phyloP scores from a whole-genome alignment of 257 asterid genomes.

The Solanum etuberosum region DNA sequence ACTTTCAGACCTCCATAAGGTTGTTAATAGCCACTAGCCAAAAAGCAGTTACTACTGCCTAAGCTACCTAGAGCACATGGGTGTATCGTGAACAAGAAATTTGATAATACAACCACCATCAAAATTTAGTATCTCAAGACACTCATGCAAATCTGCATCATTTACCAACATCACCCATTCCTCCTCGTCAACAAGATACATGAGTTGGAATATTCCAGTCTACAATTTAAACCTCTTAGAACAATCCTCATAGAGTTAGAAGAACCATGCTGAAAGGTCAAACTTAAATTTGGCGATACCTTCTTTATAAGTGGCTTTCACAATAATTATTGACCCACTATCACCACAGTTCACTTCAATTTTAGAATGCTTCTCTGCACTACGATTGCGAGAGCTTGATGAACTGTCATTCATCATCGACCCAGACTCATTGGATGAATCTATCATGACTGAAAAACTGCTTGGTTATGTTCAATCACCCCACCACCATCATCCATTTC shows the following conservation, averaged over 20 bases:
- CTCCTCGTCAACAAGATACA: conserved; percentile 73
- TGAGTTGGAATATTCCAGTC: conserved; percentile 60
- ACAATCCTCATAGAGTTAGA: conserved; percentile 49
- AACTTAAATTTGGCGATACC: conserved; percentile 60
- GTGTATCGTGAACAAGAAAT: conserved; percentile 46
- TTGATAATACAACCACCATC: conserved; percentile 38
- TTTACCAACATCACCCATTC: conserved; percentile 90
- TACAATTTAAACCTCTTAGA: conserved; percentile 60
- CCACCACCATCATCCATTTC: conserved; percentile 15
- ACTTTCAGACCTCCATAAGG: neutral
- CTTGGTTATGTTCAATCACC: conserved; percentile 33
- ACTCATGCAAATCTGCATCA: conserved; percentile 63
- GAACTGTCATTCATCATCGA: conserved; percentile 43
- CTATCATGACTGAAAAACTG: conserved; percentile 23
- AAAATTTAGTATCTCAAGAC: conserved; percentile 49
- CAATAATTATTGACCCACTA: conserved; percentile 34
- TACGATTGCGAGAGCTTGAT: conserved; percentile 40
- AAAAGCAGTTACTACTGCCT: conserved; percentile 50
- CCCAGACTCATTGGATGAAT: conserved; percentile 47
- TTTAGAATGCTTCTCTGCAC: conserved; percentile 10
- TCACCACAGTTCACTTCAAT: conserved; percentile 22
- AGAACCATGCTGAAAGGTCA: conserved; percentile 38
- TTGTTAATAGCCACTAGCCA: conserved; percentile 27
- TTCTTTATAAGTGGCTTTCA: conserved; percentile 62
- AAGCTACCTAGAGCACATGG: conserved; percentile 51